These are phyloP conservation scores for Coniella vitis DNA, from an alignment of 2,329 filamentous ascomycete species.

Conservation along the genomic window DNA sequence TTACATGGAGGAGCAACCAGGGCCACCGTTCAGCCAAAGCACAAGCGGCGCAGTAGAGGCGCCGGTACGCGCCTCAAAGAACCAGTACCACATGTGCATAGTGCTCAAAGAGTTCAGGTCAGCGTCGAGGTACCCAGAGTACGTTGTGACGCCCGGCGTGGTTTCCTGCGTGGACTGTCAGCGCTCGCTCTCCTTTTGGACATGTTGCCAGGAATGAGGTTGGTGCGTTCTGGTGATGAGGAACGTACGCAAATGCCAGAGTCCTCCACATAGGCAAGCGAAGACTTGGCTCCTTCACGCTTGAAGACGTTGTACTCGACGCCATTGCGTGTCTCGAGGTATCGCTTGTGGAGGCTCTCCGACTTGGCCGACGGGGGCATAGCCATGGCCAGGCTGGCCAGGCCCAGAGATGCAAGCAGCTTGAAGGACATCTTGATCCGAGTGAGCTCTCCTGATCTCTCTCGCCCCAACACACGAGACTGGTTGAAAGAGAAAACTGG, in stretches of 20 bases:
- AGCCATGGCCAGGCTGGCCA: conserved; percentile 10
- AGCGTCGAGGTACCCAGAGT: conserved; percentile 44
- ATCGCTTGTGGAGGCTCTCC: conserved; percentile 10
- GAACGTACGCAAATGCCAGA: conserved; percentile 35
- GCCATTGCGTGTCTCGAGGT: conserved; percentile 12
- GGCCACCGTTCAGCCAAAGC: conserved; percentile 34
- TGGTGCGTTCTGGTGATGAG: background rate
- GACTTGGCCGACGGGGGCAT: conserved; percentile 5
- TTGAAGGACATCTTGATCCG: conserved; percentile 4
- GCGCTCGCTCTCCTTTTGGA: background rate
- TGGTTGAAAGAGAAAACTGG: background rate
- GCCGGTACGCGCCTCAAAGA: conserved; percentile 29
- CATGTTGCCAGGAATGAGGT: no score
- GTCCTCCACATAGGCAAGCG: conserved; percentile 41
- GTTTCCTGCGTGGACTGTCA: conserved; percentile 29
- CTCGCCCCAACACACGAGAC: no score
- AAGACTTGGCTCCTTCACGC: conserved; percentile 37
- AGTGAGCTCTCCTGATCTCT: background rate
- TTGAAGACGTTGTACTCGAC: conserved; percentile 38
- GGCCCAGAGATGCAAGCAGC: conserved; percentile 8
- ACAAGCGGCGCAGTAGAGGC: conserved; percentile 27
- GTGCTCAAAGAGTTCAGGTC: conserved; percentile 26
- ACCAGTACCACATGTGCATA: conserved; percentile 22
- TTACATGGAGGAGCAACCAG: conserved; percentile 31
- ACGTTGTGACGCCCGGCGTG: conserved; percentile 41